Evolutionary conservation across 164 flowering plant species (phyloP).

Genomic region (Berberis thunbergii): DNA sequence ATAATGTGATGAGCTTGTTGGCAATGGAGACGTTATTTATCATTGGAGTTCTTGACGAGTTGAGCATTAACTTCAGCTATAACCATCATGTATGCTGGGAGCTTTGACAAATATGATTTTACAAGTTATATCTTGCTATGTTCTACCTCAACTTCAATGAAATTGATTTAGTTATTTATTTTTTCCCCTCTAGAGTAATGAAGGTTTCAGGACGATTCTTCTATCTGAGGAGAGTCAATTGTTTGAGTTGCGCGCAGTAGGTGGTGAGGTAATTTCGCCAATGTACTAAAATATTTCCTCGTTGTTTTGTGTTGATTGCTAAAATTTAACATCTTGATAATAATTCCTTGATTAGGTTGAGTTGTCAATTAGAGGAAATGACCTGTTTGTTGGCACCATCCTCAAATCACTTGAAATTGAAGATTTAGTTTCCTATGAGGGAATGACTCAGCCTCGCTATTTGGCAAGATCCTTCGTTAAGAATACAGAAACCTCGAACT

Average conservation of each 20-base stretch:
- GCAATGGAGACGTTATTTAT: slow-evolving; percentile 53
- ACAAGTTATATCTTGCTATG: not conserved
- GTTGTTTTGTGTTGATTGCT: too few relatives aligned
- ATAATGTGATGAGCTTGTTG: slow-evolving; percentile 19
- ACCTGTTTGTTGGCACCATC: slow-evolving; percentile 80
- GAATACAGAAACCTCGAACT: slow-evolving; percentile 15
- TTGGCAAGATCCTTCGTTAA: slow-evolving; percentile 75
- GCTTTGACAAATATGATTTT: not conserved
- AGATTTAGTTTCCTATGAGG: slow-evolving; percentile 52
- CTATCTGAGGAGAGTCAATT: slow-evolving; percentile 61
- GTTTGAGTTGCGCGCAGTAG: slow-evolving; percentile 88
- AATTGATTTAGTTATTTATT: not conserved
- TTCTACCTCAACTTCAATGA: not conserved
- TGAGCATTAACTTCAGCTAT: slow-evolving; percentile 66
- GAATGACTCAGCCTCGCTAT: slow-evolving; percentile 36
- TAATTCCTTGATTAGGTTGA: slow-evolving; percentile 56
- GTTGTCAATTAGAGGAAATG: slow-evolving; percentile 55
- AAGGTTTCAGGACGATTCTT: slow-evolving; percentile 45
- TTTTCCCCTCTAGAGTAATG: slow-evolving; percentile 32
- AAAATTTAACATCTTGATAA: not conserved
- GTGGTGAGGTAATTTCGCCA: slow-evolving; percentile 63
- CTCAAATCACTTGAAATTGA: slow-evolving; percentile 85
- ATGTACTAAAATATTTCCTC: too few relatives aligned
- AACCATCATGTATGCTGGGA: slow-evolving; percentile 33
- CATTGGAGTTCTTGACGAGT: slow-evolving; percentile 82